Evolutionary conservation across 2,329 filamentous ascomycete genomes (phyloP).

Genomic region (Alternaria triticimaculans): DNA sequence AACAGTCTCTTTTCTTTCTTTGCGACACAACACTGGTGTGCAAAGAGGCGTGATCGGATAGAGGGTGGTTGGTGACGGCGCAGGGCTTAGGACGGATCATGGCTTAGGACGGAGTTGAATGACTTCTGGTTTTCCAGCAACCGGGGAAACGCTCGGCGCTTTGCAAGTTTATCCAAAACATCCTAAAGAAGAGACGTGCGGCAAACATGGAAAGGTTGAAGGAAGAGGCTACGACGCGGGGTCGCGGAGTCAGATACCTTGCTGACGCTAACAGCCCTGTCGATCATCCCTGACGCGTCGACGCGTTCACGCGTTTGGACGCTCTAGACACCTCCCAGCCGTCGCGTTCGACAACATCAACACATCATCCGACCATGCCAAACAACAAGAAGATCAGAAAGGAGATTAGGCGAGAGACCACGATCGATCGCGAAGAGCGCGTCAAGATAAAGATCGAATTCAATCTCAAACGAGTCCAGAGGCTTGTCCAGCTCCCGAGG

Average conservation of each 20-base stretch:
- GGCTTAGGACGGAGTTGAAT: not conserved
- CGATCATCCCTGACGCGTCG: not conserved
- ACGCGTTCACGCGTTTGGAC: not conserved
- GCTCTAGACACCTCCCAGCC: not conserved
- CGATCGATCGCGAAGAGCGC: not conserved
- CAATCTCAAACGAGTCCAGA: not conserved
- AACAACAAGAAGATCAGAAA: not conserved
- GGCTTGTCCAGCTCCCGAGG: not conserved
- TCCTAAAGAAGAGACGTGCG: not conserved
- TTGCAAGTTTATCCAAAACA: not conserved
- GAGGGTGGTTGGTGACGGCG: not conserved
- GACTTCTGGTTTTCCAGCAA: not conserved
- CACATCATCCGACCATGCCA: not conserved
- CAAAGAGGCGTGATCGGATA: not conserved
- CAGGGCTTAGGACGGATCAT: not conserved
- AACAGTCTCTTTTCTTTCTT: not conserved
- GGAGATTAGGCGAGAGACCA: not conserved
- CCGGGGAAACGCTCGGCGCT: not conserved
- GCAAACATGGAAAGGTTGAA: not conserved
- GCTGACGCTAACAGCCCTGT: not conserved
- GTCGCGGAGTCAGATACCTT: not conserved
- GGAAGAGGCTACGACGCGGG: not conserved
- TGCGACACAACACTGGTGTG: not conserved
- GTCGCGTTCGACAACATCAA: not conserved
- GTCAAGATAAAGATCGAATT: not conserved